These are phyloP conservation scores for Talaromyces amestolkiae DNA, from an alignment of 2,329 filamentous ascomycete genomes.

Conservation along the genomic window DNA sequence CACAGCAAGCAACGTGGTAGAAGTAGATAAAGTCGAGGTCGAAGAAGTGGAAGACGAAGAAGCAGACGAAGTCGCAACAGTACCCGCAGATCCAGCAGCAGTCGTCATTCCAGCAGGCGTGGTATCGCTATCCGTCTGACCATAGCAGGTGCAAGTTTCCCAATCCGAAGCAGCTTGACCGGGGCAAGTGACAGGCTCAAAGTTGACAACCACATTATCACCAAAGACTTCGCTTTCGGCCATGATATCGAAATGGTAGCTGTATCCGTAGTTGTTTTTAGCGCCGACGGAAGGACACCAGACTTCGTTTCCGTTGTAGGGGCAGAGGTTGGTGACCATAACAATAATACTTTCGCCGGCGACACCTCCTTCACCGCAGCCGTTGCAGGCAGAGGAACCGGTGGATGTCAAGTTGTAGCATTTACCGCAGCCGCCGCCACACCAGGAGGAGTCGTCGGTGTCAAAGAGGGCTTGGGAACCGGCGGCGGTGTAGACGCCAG, in stretches of 20 bases:
- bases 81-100: not conserved
- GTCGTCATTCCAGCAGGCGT: conserved; percentile 17
- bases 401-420: conserved; percentile 29
- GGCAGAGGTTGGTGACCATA: conserved; percentile 39
- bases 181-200: conserved; percentile 33
- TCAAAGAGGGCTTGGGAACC: conserved; percentile 28
- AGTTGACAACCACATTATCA: conserved; percentile 36
- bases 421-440: conserved; percentile 28
- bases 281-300: conserved; percentile 36
- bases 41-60: not conserved
- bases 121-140: conserved; percentile 20
- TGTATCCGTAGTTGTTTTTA: conserved; percentile 35
- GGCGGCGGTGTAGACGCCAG: conserved; percentile 26
- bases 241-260: conserved; percentile 41
- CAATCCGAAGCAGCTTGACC: conserved; percentile 26
- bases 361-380: conserved; percentile 25
- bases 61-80: not conserved
- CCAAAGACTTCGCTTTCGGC: conserved; percentile 32
- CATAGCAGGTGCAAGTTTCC: conserved; percentile 28
- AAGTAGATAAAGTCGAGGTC: conserved; percentile 1
- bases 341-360: conserved; percentile 27
- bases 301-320: conserved; percentile 34
- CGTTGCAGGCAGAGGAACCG: conserved; percentile 22
- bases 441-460: conserved; percentile 24
- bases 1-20: not conserved